phyloP scores from a whole-genome alignment of 2,329 filamentous ascomycete genomes.

The Fusarium cicatricum region DNA sequence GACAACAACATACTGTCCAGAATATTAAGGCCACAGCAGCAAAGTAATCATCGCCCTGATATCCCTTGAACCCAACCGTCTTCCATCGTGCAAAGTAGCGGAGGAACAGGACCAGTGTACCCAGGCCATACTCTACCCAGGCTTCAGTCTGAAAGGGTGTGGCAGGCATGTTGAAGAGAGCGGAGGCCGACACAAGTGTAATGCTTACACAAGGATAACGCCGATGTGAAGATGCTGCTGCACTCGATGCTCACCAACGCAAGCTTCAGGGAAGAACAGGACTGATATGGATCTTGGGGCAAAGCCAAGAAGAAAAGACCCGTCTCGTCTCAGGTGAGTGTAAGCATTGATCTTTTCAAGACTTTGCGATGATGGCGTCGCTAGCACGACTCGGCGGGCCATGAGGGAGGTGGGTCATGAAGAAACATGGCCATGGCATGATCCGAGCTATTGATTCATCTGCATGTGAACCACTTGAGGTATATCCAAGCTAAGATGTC shows the following conservation, averaged over 20 bases:
- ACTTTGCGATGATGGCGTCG: constrained; percentile 5
- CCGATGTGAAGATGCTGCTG: not conserved
- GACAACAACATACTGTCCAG: constrained; percentile 46
- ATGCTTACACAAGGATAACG: not conserved
- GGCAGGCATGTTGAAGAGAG: constrained; percentile 31
- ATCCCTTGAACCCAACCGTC: constrained; percentile 50
- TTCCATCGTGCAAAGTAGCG: constrained; percentile 51
- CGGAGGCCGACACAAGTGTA: too few relatives aligned
- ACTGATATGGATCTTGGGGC: constrained; percentile 2
- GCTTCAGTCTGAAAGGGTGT: constrained; percentile 54
- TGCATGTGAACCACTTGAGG: not conserved
- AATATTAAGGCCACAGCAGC: constrained; percentile 47
- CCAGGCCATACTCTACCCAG: constrained; percentile 54
- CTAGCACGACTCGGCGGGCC: not conserved
- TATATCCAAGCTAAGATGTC: not conserved
- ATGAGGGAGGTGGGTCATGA: constrained; percentile 6
- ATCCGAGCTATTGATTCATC: not conserved
- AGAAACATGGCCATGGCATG: not conserved
- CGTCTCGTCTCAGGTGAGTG: constrained; percentile 4
- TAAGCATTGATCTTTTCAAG: constrained; percentile 18
- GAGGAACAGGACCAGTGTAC: constrained; percentile 47
- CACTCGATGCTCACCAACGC: constrained; percentile 1
- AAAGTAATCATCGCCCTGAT: constrained; percentile 55
- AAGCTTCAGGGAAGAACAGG: constrained; percentile 1
- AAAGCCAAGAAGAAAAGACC: not conserved